Evolutionary conservation across 257 asterid genomes (phyloP).

Genomic region (Nyctanthes arbortristis): DNA sequence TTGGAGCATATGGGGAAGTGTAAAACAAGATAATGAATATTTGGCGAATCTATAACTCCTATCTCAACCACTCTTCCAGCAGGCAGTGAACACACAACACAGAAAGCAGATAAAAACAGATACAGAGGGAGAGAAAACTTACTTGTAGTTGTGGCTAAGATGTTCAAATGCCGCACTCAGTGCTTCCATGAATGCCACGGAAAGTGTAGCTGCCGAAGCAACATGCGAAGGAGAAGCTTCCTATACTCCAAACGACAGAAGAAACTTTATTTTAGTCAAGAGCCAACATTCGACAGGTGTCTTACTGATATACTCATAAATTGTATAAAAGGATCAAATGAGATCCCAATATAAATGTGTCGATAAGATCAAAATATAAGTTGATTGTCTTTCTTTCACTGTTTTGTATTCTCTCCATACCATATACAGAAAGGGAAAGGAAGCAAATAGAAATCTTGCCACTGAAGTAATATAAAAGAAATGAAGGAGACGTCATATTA

Average conservation of each 20-base stretch:
- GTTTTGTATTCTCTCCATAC: background rate
- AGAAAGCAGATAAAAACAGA: background rate
- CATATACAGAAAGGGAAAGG: background rate
- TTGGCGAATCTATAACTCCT: background rate
- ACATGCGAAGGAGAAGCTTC: conserved; percentile 48
- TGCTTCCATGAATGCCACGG: conserved; percentile 60
- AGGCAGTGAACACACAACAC: background rate
- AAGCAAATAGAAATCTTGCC: background rate
- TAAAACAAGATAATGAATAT: background rate
- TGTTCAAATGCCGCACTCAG: conserved; percentile 39
- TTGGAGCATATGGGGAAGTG: background rate
- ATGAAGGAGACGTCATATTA: background rate
- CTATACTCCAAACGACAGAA: conserved; percentile 19
- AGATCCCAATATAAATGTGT: background rate
- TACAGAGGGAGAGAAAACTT: conserved; percentile 12
- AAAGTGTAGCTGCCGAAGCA: conserved; percentile 55
- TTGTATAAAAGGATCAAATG: background rate
- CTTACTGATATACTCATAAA: background rate
- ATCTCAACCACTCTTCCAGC: background rate
- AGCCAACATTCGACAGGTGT: background rate
- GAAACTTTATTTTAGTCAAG: background rate
- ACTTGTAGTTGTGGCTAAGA: conserved; percentile 44
- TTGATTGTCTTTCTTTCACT: background rate
- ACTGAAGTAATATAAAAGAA: background rate
- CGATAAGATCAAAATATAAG: background rate